Evolutionary conservation across 2,329 filamentous ascomycete genomes (phyloP).

Genomic region (Stachybotrys echinatus): DNA sequence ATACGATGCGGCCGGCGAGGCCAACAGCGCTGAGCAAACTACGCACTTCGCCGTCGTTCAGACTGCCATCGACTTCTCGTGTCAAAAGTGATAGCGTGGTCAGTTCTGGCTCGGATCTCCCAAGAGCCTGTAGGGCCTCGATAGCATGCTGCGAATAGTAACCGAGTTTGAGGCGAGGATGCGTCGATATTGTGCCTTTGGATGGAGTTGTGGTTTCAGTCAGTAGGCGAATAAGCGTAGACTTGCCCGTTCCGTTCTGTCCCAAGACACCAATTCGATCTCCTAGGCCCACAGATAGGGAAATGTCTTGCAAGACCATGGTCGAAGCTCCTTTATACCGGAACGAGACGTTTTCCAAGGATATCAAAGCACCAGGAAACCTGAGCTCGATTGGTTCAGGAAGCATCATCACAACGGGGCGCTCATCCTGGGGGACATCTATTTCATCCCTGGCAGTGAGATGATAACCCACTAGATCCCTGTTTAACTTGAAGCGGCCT

Average conservation of each 20-base stretch:
- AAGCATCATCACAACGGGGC: constrained; percentile 50
- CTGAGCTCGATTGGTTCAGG: constrained; percentile 64
- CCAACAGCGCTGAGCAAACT: constrained; percentile 64
- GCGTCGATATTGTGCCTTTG: constrained; percentile 56
- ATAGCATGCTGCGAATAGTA: constrained; percentile 81
- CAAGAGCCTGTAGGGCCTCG: constrained; percentile 57
- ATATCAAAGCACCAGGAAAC: constrained; percentile 70
- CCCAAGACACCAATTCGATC: constrained; percentile 72
- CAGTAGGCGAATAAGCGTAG: constrained; percentile 68
- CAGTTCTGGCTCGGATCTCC: constrained; percentile 39
- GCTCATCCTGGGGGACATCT: constrained; percentile 61
- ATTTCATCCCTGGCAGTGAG: constrained; percentile 58
- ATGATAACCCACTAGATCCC: constrained; percentile 60
- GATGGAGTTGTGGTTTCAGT: constrained; percentile 55
- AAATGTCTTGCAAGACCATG: constrained; percentile 55
- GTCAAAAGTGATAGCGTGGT: constrained; percentile 63
- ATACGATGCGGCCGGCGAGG: constrained; percentile 63
- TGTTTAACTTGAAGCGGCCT: constrained; percentile 72
- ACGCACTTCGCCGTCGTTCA: constrained; percentile 64
- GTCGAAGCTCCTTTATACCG: constrained; percentile 44
- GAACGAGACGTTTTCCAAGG: constrained; percentile 64
- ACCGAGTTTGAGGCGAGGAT: constrained; percentile 64
- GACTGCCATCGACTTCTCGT: constrained; percentile 41
- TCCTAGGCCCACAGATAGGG: constrained; percentile 65
- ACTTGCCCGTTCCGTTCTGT: constrained; percentile 78